Percentiles rank a stretch among this genome's conserved stretches.
phyloP scores from a whole-genome alignment of 2,329 filamentous ascomycete genomes.

The Cytospora chrysosperma region DNA sequence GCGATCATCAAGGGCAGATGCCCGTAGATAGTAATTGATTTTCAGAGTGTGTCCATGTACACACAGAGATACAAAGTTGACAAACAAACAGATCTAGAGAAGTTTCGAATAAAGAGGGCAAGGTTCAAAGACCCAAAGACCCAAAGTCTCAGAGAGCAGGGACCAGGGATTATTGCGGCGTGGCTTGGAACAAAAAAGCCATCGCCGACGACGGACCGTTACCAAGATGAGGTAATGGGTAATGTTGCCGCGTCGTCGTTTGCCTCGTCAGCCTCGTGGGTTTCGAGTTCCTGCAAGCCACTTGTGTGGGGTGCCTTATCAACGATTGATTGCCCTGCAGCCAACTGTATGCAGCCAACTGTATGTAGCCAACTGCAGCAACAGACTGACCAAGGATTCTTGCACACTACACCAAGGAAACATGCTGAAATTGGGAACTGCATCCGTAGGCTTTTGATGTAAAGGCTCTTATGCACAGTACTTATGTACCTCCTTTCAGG shows the following conservation, averaged over 20 bases:
- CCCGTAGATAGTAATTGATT: no score
- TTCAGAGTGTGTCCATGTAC: no score
- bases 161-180: not conserved
- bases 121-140: no score
- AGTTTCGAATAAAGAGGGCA: not conserved
- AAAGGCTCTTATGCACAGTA: not conserved
- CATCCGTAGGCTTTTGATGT: not conserved
- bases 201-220: not conserved
- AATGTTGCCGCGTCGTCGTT: not conserved
- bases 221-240: not conserved
- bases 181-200: not conserved
- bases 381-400: not conserved
- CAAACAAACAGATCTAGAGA: not conserved
- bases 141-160: no score
- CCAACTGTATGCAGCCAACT: not conserved
- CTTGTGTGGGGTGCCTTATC: not conserved
- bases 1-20: conserved; percentile 15
- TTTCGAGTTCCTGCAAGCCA: not conserved
- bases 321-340: no score
- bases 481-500: not conserved
- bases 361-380: conserved; percentile 1
- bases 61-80: not conserved
- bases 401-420: not conserved
- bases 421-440: no score
- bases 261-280: conserved; percentile 16